Evolutionary conservation across 1,139 yeast species (phyloP), one percentile per base, ranked within the genome.

Genomic region (Blastobotrys malaysiensis): DNA sequence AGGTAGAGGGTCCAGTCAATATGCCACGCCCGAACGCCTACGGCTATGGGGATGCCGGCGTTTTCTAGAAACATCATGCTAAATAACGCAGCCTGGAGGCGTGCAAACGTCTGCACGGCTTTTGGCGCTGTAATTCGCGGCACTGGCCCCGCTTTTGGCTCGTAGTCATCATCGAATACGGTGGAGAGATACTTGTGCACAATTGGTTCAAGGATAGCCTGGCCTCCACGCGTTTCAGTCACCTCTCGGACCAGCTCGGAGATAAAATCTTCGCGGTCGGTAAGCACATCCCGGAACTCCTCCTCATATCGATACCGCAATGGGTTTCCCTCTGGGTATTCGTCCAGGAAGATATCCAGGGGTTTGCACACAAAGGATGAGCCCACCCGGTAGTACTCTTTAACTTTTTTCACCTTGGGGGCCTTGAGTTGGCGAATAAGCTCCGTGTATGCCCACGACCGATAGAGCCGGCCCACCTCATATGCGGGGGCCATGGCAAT

Each of bases 371-470:
- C 45, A 52, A 51, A 52, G 3, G 1, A n/a, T 13, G 7, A 14
- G 1, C 50, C 43, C 13, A 11, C 44, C 4, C 53, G 48, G 27
- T 43, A 44, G 39, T 48, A 51, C 39, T 55, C 57, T 2, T 19
- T 45, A 5, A 55, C 56, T 4, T 14, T 14, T 11, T 19, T 18
- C 9, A 31, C 45, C 16, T 50, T 20, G 3, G 13, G n/a, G 31
- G 24, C 36, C 45, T 45, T 45, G 9, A 53, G 52, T 45, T 16
- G 39, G 13, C 39, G 39, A 31, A 49, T 36, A 26, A 48, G 5
- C 21, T 47, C 39, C 7, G 54, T 31, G 45, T 57, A 56, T 7
- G 59, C 56, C 49, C 52, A 50, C 1, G 60, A 52, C 9, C 60
- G 52, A 43, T 56, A 52, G 3, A 52, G 24, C 24, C 46, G 36